Evolutionary conservation across 176 grass and related monocot species (phyloP).

Genomic region (Otatea glauca): DNA sequence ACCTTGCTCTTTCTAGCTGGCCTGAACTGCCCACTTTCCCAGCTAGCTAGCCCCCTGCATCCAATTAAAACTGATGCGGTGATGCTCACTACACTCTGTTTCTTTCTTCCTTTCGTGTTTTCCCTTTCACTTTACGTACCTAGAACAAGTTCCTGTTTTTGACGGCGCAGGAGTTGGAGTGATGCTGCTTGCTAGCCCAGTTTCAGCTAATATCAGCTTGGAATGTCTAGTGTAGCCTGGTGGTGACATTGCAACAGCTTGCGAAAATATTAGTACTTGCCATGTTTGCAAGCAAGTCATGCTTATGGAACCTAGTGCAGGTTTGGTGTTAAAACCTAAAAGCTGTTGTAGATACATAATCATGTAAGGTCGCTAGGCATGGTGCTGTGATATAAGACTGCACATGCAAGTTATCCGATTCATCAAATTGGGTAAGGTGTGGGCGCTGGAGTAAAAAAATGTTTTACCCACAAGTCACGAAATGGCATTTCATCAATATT

Average conservation of each 20-base stretch:
- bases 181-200: background rate
- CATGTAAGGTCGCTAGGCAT: slow-evolving; percentile 45
- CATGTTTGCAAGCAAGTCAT: slow-evolving; percentile 44
- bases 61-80: slow-evolving; percentile 17
- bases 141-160: background rate
- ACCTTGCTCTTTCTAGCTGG: slow-evolving; percentile 51
- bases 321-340: slow-evolving; percentile 38
- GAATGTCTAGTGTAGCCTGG: slow-evolving; percentile 21
- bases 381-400: background rate
- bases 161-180: slow-evolving; percentile 5
- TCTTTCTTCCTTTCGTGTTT: background rate
- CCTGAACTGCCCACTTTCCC: slow-evolving; percentile 33
- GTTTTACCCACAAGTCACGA: background rate
- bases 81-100: background rate
- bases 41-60: background rate
- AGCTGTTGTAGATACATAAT: slow-evolving; percentile 20
- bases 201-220: background rate
- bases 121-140: slow-evolving; percentile 37
- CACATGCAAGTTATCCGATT: background rate
- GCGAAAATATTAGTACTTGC: slow-evolving; percentile 37
- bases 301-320: slow-evolving; percentile 32
- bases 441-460: background rate
- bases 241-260: slow-evolving; percentile 44
- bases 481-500: background rate
- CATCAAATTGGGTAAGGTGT: slow-evolving; percentile 34